A percentile compares a stretch with the other conserved stretches of the same genome.
These are phyloP conservation scores for Singerocomus inundabilis DNA, from an alignment of 1,284 basidiomycete genomes.

Conservation along the genomic window DNA sequence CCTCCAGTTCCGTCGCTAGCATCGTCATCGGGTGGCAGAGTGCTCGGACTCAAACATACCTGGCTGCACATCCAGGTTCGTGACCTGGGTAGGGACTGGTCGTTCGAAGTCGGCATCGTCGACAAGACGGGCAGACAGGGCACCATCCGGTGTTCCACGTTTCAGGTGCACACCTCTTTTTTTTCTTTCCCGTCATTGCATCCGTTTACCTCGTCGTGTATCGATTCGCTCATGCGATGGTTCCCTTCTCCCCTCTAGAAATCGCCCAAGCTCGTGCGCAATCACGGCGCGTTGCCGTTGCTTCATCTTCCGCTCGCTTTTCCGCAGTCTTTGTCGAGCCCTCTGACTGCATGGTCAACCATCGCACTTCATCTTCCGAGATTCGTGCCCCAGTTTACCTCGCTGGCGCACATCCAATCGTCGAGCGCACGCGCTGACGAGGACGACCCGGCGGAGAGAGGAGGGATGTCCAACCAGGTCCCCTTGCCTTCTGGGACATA, in stretches of 20 bases:
- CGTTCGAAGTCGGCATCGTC: conserved; percentile 74
- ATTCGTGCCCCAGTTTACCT: conserved; percentile 64
- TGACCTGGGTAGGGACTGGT: conserved; percentile 65
- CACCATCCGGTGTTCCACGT: conserved; percentile 71
- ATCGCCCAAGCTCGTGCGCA: conserved; percentile 49
- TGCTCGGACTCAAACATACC: conserved; percentile 66
- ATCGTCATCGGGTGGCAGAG: conserved; percentile 19
- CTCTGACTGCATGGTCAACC: conserved; percentile 72
- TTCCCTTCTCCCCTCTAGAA: conserved; percentile 51
- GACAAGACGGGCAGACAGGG: conserved; percentile 63
- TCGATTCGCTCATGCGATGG: conserved; percentile 6
- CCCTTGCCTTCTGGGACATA: conserved; percentile 57
- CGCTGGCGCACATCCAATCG: conserved; percentile 36
- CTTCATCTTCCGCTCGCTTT: conserved; percentile 75
- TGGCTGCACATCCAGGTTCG: conserved; percentile 78
- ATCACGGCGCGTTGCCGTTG: conserved; percentile 44
- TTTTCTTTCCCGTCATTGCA: background rate
- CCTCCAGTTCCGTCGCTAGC: conserved; percentile 36
- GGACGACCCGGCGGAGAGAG: conserved; percentile 23
- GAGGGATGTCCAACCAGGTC: conserved; percentile 17
- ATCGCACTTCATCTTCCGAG: conserved; percentile 60
- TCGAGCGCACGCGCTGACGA: conserved; percentile 29
- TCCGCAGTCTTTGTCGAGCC: conserved; percentile 50
- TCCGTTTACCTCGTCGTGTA: background rate
- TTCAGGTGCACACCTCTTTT: conserved; percentile 56